Evolutionary conservation across 2,329 filamentous ascomycete genomes (phyloP), one percentile per base, ranked within the genome.

Genomic region (Fusarium miscanthi): DNA sequence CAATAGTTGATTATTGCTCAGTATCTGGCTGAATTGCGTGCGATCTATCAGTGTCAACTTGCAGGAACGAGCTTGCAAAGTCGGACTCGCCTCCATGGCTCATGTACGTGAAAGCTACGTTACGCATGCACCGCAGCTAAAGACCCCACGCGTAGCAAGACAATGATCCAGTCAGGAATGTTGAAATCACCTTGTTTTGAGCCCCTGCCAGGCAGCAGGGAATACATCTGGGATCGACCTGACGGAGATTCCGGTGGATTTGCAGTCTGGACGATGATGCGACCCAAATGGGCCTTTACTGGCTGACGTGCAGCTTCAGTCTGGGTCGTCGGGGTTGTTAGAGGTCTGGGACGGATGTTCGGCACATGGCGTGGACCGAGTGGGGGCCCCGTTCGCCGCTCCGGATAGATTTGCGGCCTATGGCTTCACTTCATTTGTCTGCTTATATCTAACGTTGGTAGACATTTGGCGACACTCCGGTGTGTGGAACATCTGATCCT

Each of bases 301-400:
- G 59, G 65, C 59, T 65, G 58, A 70, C 54, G 46, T 64, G 62
- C 70, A 72, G 52, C 40, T 59, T 31, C 42, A 62, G 49, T 70
- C 63, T 75, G 72, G 60, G 72, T 64, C 60, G 70, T 74, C 74
- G 70, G 70, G 52, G 64, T 63, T 64, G 53, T 74, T 56, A 72
- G 52, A 65, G 66, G 69, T 51, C 51, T 66, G 51, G 35, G 56
- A 63, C 75, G 75, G 75, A 74, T 67, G 64, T 77, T 69, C 75
- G 75, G 75, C 75, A 77, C 75, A 63, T 76, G 73, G 75, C 70
- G 75, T 73, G 61, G 54, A 59, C 62, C 30, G 74, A 59, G 73
- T 72, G 65, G 63, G 56, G 59, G 52, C 41, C 41, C 49, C 45
- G 69, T 67, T 64, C 65, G 75, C 73, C 65, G 72, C 70, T 68